A percentile compares a stretch with the other conserved stretches of the same genome.
These are phyloP conservation scores for Suillus alpinus DNA, from an alignment of 768 basidiomycete species.

Conservation along the genomic window DNA sequence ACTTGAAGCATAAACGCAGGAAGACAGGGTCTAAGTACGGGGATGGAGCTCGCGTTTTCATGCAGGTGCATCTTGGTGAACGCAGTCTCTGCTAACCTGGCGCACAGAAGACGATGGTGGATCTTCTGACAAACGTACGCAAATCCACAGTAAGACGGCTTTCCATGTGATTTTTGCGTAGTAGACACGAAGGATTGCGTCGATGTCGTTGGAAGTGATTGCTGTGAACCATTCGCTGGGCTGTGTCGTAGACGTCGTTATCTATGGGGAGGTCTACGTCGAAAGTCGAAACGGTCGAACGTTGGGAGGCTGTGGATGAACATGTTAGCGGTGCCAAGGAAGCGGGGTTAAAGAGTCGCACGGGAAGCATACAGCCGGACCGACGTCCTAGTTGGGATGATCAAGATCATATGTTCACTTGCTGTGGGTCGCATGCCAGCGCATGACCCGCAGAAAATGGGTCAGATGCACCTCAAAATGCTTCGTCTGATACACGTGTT, in stretches of 20 bases:
- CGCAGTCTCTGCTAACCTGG: slow-evolving; percentile 24
- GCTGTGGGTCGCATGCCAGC: background rate
- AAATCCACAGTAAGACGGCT: slow-evolving; percentile 52
- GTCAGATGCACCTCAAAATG: background rate
- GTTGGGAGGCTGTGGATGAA: slow-evolving; percentile 19
- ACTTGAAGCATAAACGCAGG: slow-evolving; percentile 49
- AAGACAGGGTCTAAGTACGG: slow-evolving; percentile 51
- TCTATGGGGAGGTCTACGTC: slow-evolving; percentile 18
- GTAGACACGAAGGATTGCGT: slow-evolving; percentile 25
- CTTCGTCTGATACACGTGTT: background rate
- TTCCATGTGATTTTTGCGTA: slow-evolving; percentile 38
- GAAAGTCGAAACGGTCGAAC: slow-evolving; percentile 25
- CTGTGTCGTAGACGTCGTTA: slow-evolving; percentile 20
- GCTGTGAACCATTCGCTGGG: slow-evolving; percentile 26
- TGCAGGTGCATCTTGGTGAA: slow-evolving; percentile 21
- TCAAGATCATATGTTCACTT: background rate
- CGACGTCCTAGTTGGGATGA: background rate
- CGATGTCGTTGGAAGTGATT: slow-evolving; percentile 20
- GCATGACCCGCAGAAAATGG: background rate
- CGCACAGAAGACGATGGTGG: slow-evolving; percentile 34
- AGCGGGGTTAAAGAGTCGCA: background rate
- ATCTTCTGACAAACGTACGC: slow-evolving; percentile 37
- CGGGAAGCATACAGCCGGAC: background rate
- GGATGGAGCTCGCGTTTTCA: slow-evolving; percentile 12
- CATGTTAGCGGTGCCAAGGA: background rate